These are phyloP conservation scores for Penicillium glabrum DNA, from an alignment of 2,329 filamentous ascomycete genomes.

Conservation along the genomic window DNA sequence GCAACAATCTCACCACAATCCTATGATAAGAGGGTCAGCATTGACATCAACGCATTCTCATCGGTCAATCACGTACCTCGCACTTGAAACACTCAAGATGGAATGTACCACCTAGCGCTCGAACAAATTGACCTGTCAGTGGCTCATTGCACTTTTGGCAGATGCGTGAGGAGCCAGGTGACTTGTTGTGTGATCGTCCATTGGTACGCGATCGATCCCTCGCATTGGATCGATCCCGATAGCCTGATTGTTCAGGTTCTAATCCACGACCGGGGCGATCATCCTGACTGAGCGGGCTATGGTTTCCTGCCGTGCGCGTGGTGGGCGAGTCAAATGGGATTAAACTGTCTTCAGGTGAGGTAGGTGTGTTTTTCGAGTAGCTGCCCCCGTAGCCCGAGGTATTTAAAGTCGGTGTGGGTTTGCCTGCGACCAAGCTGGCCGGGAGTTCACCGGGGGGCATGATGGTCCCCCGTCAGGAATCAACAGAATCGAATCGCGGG, in stretches of 20 bases:
- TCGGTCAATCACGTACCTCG: conserved; percentile 62
- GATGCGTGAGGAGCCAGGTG: conserved; percentile 49
- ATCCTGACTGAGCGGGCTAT: conserved; percentile 31
- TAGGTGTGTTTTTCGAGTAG: conserved; percentile 40
- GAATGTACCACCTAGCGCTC: conserved; percentile 88
- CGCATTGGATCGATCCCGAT: conserved; percentile 34
- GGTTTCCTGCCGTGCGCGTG: conserved; percentile 28
- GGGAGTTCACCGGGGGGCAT: conserved; percentile 46
- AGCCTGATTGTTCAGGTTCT: conserved; percentile 33
- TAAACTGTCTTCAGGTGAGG: conserved; percentile 39
- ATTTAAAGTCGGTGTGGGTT: conserved; percentile 39
- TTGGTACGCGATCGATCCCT: conserved; percentile 39
- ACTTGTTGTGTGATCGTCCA: conserved; percentile 38
- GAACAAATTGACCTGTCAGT: conserved; percentile 92
- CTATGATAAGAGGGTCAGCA: conserved; percentile 49
- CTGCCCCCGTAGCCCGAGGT: conserved; percentile 35
- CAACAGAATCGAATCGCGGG: conserved; percentile 8
- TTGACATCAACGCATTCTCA: not conserved
- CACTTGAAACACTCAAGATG: conserved; percentile 98
- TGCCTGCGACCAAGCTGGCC: conserved; percentile 45
- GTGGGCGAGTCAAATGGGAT: conserved; percentile 37
- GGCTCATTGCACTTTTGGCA: conserved; percentile 85
- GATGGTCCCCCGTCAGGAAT: conserved; percentile 28
- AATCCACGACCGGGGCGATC: conserved; percentile 30
- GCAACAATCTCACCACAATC: conserved; percentile 97